These are phyloP conservation scores for Dujonia santamariae DNA, from an alignment of 1,139 yeast genomes.

Conservation along the genomic window DNA sequence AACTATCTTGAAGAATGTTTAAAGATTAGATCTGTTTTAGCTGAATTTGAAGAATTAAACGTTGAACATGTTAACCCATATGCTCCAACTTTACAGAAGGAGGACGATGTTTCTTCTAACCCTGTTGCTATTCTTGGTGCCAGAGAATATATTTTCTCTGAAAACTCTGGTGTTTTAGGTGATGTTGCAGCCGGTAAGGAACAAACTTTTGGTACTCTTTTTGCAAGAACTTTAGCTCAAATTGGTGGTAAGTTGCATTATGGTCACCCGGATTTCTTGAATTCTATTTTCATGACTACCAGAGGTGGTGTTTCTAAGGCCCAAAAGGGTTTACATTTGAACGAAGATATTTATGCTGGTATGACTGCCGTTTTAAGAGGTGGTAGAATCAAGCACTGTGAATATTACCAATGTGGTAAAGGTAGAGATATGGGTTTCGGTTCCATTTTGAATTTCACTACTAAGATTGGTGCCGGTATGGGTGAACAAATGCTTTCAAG, in stretches of 20 bases:
- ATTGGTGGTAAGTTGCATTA: slow-evolving; percentile 98
- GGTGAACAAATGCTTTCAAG: slow-evolving; percentile 99
- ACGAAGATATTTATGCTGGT: slow-evolving; percentile 99
- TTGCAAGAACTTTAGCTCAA: slow-evolving; percentile 96
- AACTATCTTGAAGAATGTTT: slow-evolving; percentile 97
- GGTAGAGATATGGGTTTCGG: slow-evolving; percentile 99
- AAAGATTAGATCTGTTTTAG: slow-evolving; percentile 94
- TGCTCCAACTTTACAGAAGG: slow-evolving; percentile 56
- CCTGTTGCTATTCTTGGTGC: slow-evolving; percentile 99
- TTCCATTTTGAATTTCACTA: slow-evolving; percentile 95
- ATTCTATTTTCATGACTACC: slow-evolving; percentile 90
- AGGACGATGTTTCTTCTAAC: slow-evolving; percentile 39
- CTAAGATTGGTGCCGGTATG: slow-evolving; percentile 99
- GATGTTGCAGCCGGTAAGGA: slow-evolving; percentile 99
- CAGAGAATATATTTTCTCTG: slow-evolving; percentile 98
- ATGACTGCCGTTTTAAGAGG: slow-evolving; percentile 97
- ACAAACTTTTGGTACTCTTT: slow-evolving; percentile 98
- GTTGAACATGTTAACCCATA: slow-evolving; percentile 83
- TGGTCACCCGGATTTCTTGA: slow-evolving; percentile 99
- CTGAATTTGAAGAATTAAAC: slow-evolving; percentile 95
- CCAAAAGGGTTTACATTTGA: slow-evolving; percentile 96
- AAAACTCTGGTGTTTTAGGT: slow-evolving; percentile 97
- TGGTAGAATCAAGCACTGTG: slow-evolving; percentile 99
- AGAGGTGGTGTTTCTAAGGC: slow-evolving; percentile 99
- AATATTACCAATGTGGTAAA: slow-evolving; percentile 99